Evolutionary conservation across 2,329 filamentous ascomycete genomes (phyloP).

Genomic region (Aspergillus phoenicis): DNA sequence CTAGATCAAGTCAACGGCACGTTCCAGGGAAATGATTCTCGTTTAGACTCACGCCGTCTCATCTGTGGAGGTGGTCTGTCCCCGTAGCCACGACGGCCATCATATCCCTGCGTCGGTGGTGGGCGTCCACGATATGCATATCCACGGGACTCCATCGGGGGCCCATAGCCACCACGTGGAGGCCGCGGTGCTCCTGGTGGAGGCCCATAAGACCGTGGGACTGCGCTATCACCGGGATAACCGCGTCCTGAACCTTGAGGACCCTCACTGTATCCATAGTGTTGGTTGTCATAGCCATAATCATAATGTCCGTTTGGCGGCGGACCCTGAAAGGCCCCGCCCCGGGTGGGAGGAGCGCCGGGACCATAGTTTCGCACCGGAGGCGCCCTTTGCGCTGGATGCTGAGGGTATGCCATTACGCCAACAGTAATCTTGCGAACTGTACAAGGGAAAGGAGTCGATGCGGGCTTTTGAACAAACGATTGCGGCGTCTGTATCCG

Average conservation of each 20-base stretch:
- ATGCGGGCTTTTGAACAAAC: neutral
- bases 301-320: constrained; percentile 32
- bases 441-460: neutral
- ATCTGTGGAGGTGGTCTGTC: constrained; percentile 34
- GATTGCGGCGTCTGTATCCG: neutral
- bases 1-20: constrained; percentile 14
- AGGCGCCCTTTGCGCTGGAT: constrained; percentile 35
- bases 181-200: constrained; percentile 34
- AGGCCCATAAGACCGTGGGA: constrained; percentile 30
- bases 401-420: constrained; percentile 43
- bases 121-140: constrained; percentile 32
- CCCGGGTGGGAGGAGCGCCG: constrained; percentile 25
- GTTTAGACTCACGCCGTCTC: constrained; percentile 37
- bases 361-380: constrained; percentile 37
- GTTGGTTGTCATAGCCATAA: constrained; percentile 29
- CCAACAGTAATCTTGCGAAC: neutral
- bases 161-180: constrained; percentile 35
- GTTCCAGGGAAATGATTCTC: neutral
- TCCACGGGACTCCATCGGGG: constrained; percentile 25
- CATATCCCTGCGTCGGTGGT: constrained; percentile 26
- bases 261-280: constrained; percentile 24
- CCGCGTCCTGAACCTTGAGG: constrained; percentile 34
- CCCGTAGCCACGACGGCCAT: constrained; percentile 30
- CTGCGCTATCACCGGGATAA: constrained; percentile 29
- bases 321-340: constrained; percentile 19